Conservation (phyloP, 495 filamentous ascomycete species). For the Penicillium coprophilum region DNA sequence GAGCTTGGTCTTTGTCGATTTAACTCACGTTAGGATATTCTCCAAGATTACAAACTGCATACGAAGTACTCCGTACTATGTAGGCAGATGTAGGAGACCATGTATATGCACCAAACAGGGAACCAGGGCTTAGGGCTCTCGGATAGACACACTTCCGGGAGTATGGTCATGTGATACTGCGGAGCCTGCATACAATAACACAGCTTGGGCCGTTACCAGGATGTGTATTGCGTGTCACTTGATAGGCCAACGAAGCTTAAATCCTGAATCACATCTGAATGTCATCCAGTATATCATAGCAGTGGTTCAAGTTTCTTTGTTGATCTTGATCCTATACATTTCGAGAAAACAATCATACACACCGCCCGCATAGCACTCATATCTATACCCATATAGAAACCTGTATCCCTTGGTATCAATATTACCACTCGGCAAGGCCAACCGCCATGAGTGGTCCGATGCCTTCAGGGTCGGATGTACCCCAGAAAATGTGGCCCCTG, state of each 20-base stretch:
- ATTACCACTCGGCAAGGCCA: constrained; percentile 14
- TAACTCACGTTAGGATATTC: too few species aligned
- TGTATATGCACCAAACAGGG: constrained; percentile 4
- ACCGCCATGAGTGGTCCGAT: constrained; percentile 9
- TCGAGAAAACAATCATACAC: background rate
- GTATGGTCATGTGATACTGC: background rate
- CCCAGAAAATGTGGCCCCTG: constrained; percentile 10
- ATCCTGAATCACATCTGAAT: background rate
- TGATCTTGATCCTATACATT: background rate
- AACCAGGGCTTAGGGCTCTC: constrained; percentile 24
- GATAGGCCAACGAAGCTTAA: background rate
- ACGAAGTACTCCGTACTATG: too few species aligned
- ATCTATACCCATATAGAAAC: background rate
- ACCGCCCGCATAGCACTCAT: background rate
- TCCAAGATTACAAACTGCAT: too few species aligned
- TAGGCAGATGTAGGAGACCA: background rate
- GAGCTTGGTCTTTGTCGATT: too few species aligned
- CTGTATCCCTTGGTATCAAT: background rate
- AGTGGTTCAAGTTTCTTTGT: background rate
- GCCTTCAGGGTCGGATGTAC: background rate
- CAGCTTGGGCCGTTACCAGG: background rate
- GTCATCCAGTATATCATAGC: background rate
- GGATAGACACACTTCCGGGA: constrained; percentile 13
- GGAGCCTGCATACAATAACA: background rate
- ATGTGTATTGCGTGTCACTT: constrained; percentile 3